Conservation (phyloP, 164 flowering plant genomes). For the Macadamia tetraphylla region DNA sequence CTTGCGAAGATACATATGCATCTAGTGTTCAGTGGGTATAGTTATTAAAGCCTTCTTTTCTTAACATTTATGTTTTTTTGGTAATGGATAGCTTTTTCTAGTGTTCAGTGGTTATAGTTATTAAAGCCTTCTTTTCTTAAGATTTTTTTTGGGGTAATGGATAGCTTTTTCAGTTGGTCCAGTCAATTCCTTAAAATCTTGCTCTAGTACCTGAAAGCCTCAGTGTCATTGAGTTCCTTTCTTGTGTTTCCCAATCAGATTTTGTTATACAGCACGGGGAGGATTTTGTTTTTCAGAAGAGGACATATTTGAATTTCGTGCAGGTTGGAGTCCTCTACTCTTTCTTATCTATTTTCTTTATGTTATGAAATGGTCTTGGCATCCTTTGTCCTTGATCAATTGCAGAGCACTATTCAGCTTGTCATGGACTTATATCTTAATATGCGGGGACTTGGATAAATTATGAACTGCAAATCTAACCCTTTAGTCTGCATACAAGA, state of each 20-base stretch:
- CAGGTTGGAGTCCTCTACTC: conserved; percentile 33
- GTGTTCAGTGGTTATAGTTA: background rate
- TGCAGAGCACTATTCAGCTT: background rate
- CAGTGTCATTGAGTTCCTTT: conserved; percentile 6
- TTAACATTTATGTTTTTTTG: no score
- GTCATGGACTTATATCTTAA: no score
- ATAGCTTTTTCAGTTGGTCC: background rate
- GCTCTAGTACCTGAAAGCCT: background rate
- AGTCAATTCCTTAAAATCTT: background rate
- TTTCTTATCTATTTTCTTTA: background rate
- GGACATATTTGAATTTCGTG: conserved; percentile 71
- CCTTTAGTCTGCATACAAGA: no score
- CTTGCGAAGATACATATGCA: conserved; percentile 99
- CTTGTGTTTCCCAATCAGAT: conserved; percentile 36
- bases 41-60: background rate
- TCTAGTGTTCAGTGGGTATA: conserved; percentile 89
- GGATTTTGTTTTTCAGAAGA: conserved; percentile 93
- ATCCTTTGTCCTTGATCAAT: no score
- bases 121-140: background rate
- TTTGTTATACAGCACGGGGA: conserved; percentile 95
- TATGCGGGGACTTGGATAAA: no score
- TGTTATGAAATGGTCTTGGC: background rate
- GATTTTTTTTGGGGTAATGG: background rate
- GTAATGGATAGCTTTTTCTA: background rate
- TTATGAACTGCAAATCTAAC: no score